These are phyloP conservation scores for Rhododendron henanense DNA, from an alignment of 148 eudicot species.

Conservation along the genomic window DNA sequence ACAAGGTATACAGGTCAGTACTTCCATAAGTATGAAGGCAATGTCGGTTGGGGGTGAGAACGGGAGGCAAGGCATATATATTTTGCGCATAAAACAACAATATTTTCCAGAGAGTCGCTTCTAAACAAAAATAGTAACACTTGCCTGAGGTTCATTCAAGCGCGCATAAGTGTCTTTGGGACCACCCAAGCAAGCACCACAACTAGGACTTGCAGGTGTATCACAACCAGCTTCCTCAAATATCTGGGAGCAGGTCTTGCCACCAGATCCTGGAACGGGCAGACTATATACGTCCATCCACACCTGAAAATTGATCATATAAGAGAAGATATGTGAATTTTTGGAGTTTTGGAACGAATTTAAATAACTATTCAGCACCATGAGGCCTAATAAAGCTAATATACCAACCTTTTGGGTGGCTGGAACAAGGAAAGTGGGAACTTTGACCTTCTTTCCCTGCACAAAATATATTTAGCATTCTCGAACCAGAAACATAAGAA, in stretches of 20 bases:
- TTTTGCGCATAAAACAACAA: neutral
- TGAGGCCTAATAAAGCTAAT: neutral
- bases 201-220: slow-evolving; percentile 93
- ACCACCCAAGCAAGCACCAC: slow-evolving; percentile 98
- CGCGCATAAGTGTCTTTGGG: slow-evolving; percentile 97
- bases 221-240: slow-evolving; percentile 99
- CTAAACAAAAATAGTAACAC: slow-evolving; percentile 16
- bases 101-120: neutral
- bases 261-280: slow-evolving; percentile 95
- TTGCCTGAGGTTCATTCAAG: slow-evolving; percentile 85
- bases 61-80: neutral
- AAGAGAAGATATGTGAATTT: neutral
- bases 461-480: slow-evolving; percentile 8
- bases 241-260: slow-evolving; percentile 94
- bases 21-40: neutral
- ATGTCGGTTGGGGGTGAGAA: neutral
- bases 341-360: neutral
- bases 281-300: slow-evolving; percentile 92
- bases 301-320: slow-evolving; percentile 42
- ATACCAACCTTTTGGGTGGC: slow-evolving; percentile 91
- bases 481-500: neutral
- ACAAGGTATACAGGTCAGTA: neutral
- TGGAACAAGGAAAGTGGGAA: slow-evolving; percentile 93
- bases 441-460: slow-evolving; percentile 97
- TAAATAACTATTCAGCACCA: neutral